Evolutionary conservation across 2,329 filamentous ascomycete species (phyloP).

Genomic region (Drechmeria coniospora): DNA sequence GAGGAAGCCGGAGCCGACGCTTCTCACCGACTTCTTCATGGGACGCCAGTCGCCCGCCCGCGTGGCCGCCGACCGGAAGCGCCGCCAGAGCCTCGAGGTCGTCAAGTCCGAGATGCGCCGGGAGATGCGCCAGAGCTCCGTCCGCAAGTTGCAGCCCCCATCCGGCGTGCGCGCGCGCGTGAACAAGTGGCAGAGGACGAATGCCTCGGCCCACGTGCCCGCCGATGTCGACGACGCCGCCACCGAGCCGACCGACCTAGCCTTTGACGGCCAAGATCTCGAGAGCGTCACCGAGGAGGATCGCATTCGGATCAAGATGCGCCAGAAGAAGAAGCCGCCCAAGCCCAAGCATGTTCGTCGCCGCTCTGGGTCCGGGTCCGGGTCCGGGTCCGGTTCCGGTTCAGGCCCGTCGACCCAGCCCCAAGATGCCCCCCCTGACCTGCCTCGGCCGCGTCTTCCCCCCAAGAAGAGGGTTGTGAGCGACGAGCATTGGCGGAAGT

Average conservation of each 20-base stretch:
- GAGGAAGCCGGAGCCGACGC: conserved; percentile 25
- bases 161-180: conserved; percentile 64
- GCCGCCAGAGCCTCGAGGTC: conserved; percentile 43
- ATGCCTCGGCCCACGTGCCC: conserved; percentile 45
- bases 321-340: conserved; percentile 27
- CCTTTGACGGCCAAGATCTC: conserved; percentile 39
- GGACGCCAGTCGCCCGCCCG: conserved; percentile 42
- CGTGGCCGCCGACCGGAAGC: conserved; percentile 31
- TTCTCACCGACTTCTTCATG: conserved; percentile 41
- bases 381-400: too few species aligned
- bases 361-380: too few species aligned
- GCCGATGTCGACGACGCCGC: conserved; percentile 35
- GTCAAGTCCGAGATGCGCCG: conserved; percentile 35
- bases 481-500: conserved; percentile 74
- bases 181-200: conserved; percentile 69
- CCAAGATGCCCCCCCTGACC: conserved; percentile 7
- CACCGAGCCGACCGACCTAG: conserved; percentile 45
- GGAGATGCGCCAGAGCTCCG: conserved; percentile 43
- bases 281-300: conserved; percentile 47
- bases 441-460: conserved; percentile 28
- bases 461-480: conserved; percentile 89
- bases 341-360: too few species aligned
- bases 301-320: conserved; percentile 39
- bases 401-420: conserved; percentile 8
- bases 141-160: conserved; percentile 43